Evolutionary conservation across 345 rosid species (phyloP).

Genomic region (Pelargonium nanum): DNA sequence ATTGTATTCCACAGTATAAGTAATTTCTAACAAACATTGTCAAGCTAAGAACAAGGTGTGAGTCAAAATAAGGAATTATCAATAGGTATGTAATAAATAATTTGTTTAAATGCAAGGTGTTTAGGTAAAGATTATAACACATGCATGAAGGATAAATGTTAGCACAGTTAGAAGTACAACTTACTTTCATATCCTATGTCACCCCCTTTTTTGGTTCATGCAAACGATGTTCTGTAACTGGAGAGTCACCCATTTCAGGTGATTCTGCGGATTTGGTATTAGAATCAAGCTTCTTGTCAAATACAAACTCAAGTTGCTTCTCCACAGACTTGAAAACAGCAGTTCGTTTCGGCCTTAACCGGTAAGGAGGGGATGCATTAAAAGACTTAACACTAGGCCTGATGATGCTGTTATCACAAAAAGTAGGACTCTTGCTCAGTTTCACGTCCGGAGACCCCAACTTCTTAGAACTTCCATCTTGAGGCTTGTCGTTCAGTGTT

Average conservation of each 20-base stretch:
- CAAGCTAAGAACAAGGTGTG: too few species aligned
- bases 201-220: slow-evolving; percentile 22
- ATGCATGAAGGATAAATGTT: not conserved
- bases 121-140: not conserved
- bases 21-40: too few species aligned
- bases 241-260: slow-evolving; percentile 21
- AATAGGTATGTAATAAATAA: too few species aligned
- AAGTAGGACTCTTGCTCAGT: slow-evolving; percentile 25
- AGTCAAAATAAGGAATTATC: not conserved
- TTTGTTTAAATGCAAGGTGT: not conserved
- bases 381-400: slow-evolving; percentile 38
- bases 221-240: slow-evolving; percentile 27
- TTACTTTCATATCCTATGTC: slow-evolving; percentile 20
- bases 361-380: slow-evolving; percentile 83
- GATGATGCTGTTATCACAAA: slow-evolving; percentile 19
- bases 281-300: slow-evolving; percentile 30
- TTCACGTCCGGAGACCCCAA: slow-evolving; percentile 25
- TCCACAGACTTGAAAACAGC: slow-evolving; percentile 69
- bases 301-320: slow-evolving; percentile 77
- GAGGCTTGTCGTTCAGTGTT: slow-evolving; percentile 17
- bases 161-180: not conserved
- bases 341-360: slow-evolving; percentile 69
- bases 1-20: too few species aligned
- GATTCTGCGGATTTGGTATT: slow-evolving; percentile 29
- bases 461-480: slow-evolving; percentile 22